Percentiles rank a stretch among this genome's conserved stretches.
Conservation (phyloP, 176 grass and related monocot species). For the Oryza coarctata region DNA sequence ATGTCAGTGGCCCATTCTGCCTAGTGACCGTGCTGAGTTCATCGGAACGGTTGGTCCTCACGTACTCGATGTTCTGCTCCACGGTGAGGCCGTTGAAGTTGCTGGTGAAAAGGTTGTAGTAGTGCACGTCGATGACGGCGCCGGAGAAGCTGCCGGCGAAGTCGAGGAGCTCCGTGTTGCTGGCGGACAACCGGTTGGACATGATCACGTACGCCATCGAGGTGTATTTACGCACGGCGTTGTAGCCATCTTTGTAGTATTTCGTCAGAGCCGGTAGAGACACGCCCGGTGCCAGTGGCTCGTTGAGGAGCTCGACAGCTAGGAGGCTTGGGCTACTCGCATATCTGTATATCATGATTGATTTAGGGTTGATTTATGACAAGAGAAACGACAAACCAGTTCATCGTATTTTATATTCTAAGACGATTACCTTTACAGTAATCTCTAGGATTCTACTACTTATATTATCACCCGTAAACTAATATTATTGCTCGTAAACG, state of each 20-base stretch:
- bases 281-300: constrained; percentile 43
- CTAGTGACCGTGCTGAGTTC: constrained; percentile 23
- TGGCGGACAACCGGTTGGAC: constrained; percentile 45
- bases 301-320: constrained; percentile 71
- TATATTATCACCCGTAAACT: too few species aligned
- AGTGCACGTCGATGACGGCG: constrained; percentile 58
- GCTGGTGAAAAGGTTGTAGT: constrained; percentile 47
- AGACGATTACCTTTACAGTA: too few species aligned
- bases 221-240: constrained; percentile 54
- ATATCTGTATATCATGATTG: constrained; percentile 40
- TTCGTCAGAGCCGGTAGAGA: constrained; percentile 44
- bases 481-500: too few species aligned
- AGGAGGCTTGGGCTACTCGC: constrained; percentile 43
- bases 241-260: constrained; percentile 67
- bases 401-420: too few species aligned
- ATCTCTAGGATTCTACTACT: too few species aligned
- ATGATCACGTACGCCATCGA: constrained; percentile 62
- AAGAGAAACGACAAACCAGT: too few species aligned
- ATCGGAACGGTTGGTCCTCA: constrained; percentile 27
- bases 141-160: constrained; percentile 28
- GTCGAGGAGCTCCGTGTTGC: constrained; percentile 39
- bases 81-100: constrained; percentile 39
- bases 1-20: constrained; percentile 46
- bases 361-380: too few species aligned
- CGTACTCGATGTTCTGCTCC: constrained; percentile 60